Base-by-base conservation (phyloP, 2,329 filamentous ascomycete genomes). In the Cladosporium velox region DNA sequence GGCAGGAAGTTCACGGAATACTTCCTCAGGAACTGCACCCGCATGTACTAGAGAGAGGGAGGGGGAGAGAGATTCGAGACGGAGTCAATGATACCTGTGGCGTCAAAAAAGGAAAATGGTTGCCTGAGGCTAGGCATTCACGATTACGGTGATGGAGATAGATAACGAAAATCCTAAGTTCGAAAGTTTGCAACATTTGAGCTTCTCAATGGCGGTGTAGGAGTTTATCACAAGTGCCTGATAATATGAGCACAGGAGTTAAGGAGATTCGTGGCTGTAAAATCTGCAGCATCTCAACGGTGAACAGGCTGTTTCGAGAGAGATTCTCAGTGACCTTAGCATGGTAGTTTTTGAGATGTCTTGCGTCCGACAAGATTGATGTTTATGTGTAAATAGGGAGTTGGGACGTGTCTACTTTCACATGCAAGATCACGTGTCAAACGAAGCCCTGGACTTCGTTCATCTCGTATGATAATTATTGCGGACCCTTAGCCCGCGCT, bases 1-100 rank as follows among this genome's bases (percentile, higher is more conserved):
- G 95, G 95, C 77, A 88, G 95, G 75, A 96, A 95, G 84, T 85
- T 99, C 76, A 94, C 99, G 71, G 95, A 99, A 82, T 99, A 95
- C 95, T 99, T 99, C 81, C 87, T 99, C 78, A 90, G 95, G 78
- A 99, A 99, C 85, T 85, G 99, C 76, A 91, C 93, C 68, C 90
- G 95, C 79, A 96, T 93, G 67, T 99, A 99, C 85, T 96, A 90
- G 59, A 12, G 51, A 44, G 41, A 47, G 10, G n/a, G 41, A 4
- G 26, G 1, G 18, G 10, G n/a, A 47, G n/a, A 47, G 41, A 11
- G n/a, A 6, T 47, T 21, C 21, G n/a, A 47, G 41, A 47, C 10
- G 41, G 41, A 47, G 41, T 47, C 41, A 47, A 47, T 47, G 41
- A 47, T 47, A 47, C 41, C 41, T 47, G 41, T 21, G 41, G 41